These are phyloP conservation scores for Sporothrix brunneoviolacea DNA, from an alignment of 2,329 filamentous ascomycete species.

Conservation along the genomic window DNA sequence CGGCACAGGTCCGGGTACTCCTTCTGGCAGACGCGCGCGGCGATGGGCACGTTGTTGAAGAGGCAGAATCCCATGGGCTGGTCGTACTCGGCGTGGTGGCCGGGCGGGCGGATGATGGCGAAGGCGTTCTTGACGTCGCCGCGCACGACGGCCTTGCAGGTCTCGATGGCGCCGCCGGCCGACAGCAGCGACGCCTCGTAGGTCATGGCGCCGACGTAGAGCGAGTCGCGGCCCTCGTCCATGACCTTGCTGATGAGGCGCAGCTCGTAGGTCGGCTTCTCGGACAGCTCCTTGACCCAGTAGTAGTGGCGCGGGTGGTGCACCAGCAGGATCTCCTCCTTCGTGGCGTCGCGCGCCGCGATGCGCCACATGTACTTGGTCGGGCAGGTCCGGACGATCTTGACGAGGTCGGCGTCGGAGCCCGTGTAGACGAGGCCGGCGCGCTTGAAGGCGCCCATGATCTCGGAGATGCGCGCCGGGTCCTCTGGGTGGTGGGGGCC, in stretches of 20 bases:
- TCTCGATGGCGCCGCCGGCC: slow-evolving; percentile 90
- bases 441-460: slow-evolving; percentile 81
- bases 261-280: slow-evolving; percentile 56
- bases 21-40: slow-evolving; percentile 77
- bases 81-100: slow-evolving; percentile 87
- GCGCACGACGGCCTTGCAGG: slow-evolving; percentile 80
- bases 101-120: slow-evolving; percentile 88
- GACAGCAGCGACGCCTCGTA: slow-evolving; percentile 76
- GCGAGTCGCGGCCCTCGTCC: slow-evolving; percentile 63
- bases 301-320: slow-evolving; percentile 72
- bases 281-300: slow-evolving; percentile 60
- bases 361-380: slow-evolving; percentile 70
- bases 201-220: slow-evolving; percentile 78
- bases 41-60: slow-evolving; percentile 96
- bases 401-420: slow-evolving; percentile 45
- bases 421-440: slow-evolving; percentile 68
- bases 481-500: slow-evolving; percentile 89
- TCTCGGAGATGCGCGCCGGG: slow-evolving; percentile 83
- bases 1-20: slow-evolving; percentile 74
- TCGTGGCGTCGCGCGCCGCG: slow-evolving; percentile 66
- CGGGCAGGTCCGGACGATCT: slow-evolving; percentile 46
- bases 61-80: slow-evolving; percentile 90
- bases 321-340: slow-evolving; percentile 71
- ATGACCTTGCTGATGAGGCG: slow-evolving; percentile 56
- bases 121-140: slow-evolving; percentile 89